Evolutionary conservation across 305 asterid genomes (phyloP), one percentile per base, ranked within the genome.

Genomic region (Ilex paraguariensis): DNA sequence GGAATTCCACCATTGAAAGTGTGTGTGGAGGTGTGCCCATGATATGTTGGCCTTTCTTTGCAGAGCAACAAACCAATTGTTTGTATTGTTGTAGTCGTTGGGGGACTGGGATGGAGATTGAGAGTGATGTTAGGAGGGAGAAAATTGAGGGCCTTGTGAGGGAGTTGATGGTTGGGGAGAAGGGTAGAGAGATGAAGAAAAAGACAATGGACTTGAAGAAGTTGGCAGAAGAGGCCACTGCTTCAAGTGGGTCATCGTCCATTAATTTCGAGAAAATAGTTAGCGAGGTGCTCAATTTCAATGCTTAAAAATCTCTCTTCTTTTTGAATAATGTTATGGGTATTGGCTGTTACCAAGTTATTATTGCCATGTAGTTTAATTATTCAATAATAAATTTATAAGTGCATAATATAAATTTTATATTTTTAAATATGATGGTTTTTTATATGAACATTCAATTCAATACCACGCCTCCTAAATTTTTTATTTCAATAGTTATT

Each of bases 101-200:
- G 67, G 74, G 60, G 4, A 54, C 56, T 0, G 74, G 62, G 0
- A 64, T 69, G 68, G 78, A 73, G 31, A 61, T 62, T 3, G 65
- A 68, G 45, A 64, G 62, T 57, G 45, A 73, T 57, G 71, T 65
- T 14, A 45, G 58, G 46, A 69, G 72, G 2, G 64, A 61, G 32
- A 72, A 61, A 67, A 57, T 66, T 15, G 73, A 58, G 13, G 56
- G 50, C 1, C 58, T 54, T 31, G 70, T 75, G 28, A 65, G 30
- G 40, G 75, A 74, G 60, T 32, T 70, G 61, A 70, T 75, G 70
- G 46, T 54, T 51, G 79, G 73, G 31, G 70, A 75, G 32, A 70
- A 54, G 39, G 79, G 73, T 0, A 39, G 21, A 50, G 61, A 62
- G 55, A 59, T 62, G 59, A 74, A 60, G 62, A 53, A 58, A 31